Percentiles rank a stretch among this genome's conserved stretches.
Conservation (phyloP, 2,329 filamentous ascomycete species). For the Aspergillus fructus region DNA sequence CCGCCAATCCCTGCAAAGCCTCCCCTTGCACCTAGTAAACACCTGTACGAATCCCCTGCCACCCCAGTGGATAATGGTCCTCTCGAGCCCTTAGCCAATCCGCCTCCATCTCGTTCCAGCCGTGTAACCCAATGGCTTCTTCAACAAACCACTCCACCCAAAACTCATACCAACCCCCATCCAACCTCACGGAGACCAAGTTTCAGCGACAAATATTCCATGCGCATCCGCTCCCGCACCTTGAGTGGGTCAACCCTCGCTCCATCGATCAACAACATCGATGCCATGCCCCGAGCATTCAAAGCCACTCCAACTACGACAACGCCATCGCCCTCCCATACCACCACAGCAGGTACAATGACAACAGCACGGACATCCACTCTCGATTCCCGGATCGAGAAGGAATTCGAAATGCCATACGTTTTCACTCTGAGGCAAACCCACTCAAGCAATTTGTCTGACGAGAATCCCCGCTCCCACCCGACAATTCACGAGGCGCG, state of each 20-base stretch:
- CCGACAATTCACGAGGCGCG: conserved; percentile 17
- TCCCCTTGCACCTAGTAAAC: neutral
- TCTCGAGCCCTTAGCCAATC: conserved; percentile 10
- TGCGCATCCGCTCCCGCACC: conserved; percentile 31
- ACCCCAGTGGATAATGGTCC: conserved; percentile 13
- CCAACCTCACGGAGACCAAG: conserved; percentile 16
- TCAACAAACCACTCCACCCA: conserved; percentile 14
- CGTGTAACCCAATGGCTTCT: conserved; percentile 34
- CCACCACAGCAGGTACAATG: conserved; percentile 19
- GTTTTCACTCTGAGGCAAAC: conserved; percentile 8
- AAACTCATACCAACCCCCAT: neutral
- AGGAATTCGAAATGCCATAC: conserved; percentile 5
- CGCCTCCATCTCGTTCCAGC: conserved; percentile 23
- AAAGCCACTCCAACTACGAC: conserved; percentile 15
- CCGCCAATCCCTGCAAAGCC: conserved; percentile 22
- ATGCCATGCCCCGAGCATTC: conserved; percentile 20
- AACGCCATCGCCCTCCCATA: neutral
- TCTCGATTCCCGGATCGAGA: conserved; percentile 10
- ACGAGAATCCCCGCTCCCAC: conserved; percentile 13
- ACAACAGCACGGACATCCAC: conserved; percentile 17
- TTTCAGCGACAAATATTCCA: conserved; percentile 23
- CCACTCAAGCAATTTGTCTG: conserved; percentile 5
- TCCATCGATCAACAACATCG: conserved; percentile 28
- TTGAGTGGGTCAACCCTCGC: conserved; percentile 37
- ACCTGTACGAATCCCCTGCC: conserved; percentile 9